A percentile compares a stretch with the other conserved stretches of the same genome.
phyloP scores from a whole-genome alignment of 306 rosid species.

The Cicer judaicum region DNA sequence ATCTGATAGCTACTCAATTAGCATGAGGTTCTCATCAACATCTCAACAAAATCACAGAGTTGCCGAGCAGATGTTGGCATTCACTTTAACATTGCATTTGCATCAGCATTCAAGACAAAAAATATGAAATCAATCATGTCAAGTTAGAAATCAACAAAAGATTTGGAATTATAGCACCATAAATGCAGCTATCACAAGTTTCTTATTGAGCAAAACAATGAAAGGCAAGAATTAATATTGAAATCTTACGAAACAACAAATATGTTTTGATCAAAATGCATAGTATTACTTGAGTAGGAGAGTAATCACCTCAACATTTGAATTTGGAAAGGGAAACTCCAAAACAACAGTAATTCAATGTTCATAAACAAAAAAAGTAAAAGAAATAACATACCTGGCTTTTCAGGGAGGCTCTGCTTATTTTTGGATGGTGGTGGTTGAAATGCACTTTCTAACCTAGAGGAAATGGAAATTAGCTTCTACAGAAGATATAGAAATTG shows the following conservation, averaged over 20 bases:
- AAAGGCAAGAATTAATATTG: neutral
- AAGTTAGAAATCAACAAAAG: conserved; percentile 1
- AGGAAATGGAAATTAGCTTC: neutral
- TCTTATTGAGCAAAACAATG: neutral
- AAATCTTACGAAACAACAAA: neutral
- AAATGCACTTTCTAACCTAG: neutral
- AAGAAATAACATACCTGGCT: neutral
- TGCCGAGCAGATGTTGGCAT: neutral
- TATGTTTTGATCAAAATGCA: neutral
- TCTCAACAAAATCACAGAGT: neutral
- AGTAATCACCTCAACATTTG: neutral
- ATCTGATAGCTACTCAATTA: too few species aligned
- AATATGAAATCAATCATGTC: neutral
- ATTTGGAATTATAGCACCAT: neutral
- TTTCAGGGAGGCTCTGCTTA: neutral
- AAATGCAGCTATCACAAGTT: neutral
- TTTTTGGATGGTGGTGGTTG: neutral
- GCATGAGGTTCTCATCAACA: too few species aligned
- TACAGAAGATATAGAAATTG: neutral
- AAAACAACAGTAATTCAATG: neutral
- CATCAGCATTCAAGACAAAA: neutral
- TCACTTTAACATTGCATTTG: conserved; percentile 4
- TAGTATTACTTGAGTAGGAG: neutral
- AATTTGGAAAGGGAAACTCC: neutral
- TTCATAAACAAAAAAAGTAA: neutral